phyloP scores from a whole-genome alignment of 305 asterid genomes.

The Fraxinus platypoda region DNA sequence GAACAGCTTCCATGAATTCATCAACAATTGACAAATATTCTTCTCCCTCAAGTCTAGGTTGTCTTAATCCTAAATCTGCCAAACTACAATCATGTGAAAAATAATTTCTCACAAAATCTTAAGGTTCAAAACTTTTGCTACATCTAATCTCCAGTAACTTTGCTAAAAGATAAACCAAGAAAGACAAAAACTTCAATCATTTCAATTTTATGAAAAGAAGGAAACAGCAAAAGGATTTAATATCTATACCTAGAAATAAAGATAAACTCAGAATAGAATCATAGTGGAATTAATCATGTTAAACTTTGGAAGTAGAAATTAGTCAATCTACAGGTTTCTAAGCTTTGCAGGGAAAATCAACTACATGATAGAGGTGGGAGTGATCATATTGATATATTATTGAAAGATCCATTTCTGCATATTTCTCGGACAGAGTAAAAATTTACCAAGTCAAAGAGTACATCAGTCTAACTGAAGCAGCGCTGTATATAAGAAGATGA shows the following conservation, averaged over 20 bases:
- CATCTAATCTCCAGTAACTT: slow-evolving; percentile 10
- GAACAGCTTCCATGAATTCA: slow-evolving; percentile 99
- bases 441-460: background rate
- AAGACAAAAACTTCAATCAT: background rate
- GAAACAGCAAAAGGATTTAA: background rate
- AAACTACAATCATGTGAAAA: slow-evolving; percentile 38
- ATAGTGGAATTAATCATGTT: background rate
- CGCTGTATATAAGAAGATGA: background rate
- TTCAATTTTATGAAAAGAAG: background rate
- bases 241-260: background rate
- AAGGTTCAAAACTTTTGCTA: slow-evolving; percentile 3
- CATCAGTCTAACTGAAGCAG: slow-evolving; percentile 1
- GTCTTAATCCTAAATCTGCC: slow-evolving; percentile 94
- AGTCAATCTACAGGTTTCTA: slow-evolving; percentile 15
- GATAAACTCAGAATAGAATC: background rate
- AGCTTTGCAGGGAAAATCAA: slow-evolving; percentile 11
- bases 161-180: slow-evolving; percentile 5
- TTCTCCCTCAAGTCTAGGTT: slow-evolving; percentile 95
- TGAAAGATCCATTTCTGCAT: slow-evolving; percentile 7
- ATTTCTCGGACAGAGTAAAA: slow-evolving; percentile 12
- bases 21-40: slow-evolving; percentile 88
- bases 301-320: slow-evolving; percentile 10
- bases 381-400: background rate
- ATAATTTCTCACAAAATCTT: slow-evolving; percentile 14
- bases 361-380: background rate